Percentiles rank a stretch among this genome's conserved stretches.
Conservation (phyloP, 345 rosid genomes). For the Gossypium mustelinum region DNA sequence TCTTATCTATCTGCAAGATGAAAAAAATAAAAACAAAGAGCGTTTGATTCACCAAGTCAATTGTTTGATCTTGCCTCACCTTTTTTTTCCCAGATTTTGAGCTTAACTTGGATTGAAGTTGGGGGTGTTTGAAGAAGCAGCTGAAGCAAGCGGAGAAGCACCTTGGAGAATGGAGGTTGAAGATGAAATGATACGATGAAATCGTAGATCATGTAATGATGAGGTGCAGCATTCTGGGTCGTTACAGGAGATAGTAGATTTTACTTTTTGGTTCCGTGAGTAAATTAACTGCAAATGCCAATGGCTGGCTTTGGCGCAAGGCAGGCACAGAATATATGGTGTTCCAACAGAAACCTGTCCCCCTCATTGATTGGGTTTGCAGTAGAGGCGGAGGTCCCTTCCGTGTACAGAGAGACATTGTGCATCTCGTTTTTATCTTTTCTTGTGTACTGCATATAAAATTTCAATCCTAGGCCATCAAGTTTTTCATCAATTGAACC, state of each 20-base stretch:
- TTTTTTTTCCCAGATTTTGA: constrained; percentile 19
- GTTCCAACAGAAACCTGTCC: neutral
- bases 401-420: neutral
- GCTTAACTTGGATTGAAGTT: constrained; percentile 2
- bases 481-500: neutral
- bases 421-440: neutral
- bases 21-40: neutral
- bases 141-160: neutral
- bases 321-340: neutral
- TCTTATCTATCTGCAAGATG: neutral
- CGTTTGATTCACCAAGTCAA: neutral
- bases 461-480: neutral
- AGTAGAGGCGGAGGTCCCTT: neutral
- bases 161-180: constrained; percentile 4
- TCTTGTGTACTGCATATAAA: neutral
- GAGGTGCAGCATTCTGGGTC: neutral
- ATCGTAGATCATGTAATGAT: neutral
- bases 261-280: neutral
- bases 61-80: neutral
- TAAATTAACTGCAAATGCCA: neutral
- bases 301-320: neutral
- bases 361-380: neutral
- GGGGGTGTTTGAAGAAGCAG: neutral
- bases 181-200: neutral
- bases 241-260: neutral